phyloP scores from a whole-genome alignment of 495 filamentous ascomycete genomes.

The Penicillium cataractarum region DNA sequence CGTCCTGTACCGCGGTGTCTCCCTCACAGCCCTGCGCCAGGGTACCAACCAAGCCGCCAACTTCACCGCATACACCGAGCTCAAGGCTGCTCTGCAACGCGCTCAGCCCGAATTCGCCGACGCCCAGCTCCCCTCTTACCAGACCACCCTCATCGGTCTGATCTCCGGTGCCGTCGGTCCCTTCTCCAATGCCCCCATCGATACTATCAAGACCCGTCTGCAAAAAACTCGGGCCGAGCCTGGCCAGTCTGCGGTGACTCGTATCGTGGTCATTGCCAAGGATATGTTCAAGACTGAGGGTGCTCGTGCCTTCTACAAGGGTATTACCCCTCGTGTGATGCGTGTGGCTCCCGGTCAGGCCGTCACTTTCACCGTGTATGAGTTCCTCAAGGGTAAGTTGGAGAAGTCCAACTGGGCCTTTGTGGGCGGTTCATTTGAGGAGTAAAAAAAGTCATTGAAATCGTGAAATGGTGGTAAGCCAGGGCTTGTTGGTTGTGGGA shows the following conservation, averaged over 20 bases:
- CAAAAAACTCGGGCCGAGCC: constrained; percentile 85
- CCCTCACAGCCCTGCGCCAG: constrained; percentile 89
- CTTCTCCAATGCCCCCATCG: constrained; percentile 94
- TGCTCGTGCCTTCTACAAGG: constrained; percentile 94
- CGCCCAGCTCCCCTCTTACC: constrained; percentile 75
- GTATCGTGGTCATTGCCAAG: constrained; percentile 76
- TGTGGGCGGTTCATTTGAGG: constrained; percentile 71
- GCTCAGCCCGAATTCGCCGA: constrained; percentile 64
- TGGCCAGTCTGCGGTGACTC: constrained; percentile 74
- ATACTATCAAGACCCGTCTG: constrained; percentile 97
- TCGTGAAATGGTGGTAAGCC: not conserved
- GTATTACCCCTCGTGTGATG: constrained; percentile 97
- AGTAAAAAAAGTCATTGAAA: constrained; percentile 48
- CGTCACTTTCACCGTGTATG: constrained; percentile 97
- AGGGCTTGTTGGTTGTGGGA: constrained; percentile 20
- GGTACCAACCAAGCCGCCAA: constrained; percentile 98
- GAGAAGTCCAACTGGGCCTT: constrained; percentile 71
- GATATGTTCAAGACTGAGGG: constrained; percentile 99
- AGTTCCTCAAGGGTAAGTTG: constrained; percentile 82
- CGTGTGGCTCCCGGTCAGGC: constrained; percentile 96
- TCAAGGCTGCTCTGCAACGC: constrained; percentile 76
- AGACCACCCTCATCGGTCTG: constrained; percentile 89
- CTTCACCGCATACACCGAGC: constrained; percentile 96
- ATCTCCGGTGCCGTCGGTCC: constrained; percentile 94
- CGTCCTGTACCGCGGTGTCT: constrained; percentile 89